Evolutionary conservation across 2,329 filamentous ascomycete species (phyloP).

Genomic region (Aspergillus sclerotialis): DNA sequence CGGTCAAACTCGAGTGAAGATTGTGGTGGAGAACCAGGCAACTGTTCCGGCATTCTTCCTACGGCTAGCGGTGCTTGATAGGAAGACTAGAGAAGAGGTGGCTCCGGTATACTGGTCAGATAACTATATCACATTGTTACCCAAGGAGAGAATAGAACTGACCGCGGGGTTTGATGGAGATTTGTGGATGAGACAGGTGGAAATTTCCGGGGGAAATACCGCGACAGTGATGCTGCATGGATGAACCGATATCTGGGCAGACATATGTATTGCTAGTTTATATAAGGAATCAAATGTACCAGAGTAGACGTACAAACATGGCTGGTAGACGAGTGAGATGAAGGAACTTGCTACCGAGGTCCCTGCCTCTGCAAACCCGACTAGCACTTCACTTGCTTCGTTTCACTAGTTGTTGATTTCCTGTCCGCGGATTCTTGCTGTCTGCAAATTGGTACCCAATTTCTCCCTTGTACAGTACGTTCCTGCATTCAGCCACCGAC

Average conservation of each 20-base stretch:
- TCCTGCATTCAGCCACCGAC: too few relatives aligned
- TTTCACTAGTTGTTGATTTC: too few relatives aligned
- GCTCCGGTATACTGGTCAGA: conserved; percentile 53
- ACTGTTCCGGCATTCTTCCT: conserved; percentile 53
- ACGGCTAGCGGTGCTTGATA: conserved; percentile 44
- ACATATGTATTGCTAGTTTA: background rate
- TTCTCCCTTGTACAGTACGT: too few relatives aligned
- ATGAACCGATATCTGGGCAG: background rate
- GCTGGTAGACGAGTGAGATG: too few relatives aligned
- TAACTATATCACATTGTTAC: conserved; percentile 56
- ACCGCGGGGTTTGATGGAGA: background rate
- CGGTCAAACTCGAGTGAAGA: conserved; percentile 10
- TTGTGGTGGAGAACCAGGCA: conserved; percentile 48
- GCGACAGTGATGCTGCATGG: background rate
- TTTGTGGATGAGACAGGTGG: background rate
- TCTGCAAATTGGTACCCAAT: too few relatives aligned
- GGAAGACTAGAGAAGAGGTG: conserved; percentile 36
- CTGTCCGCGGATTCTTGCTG: too few relatives aligned
- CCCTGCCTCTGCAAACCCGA: too few relatives aligned
- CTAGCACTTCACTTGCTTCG: too few relatives aligned
- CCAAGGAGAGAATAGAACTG: background rate
- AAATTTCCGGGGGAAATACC: background rate
- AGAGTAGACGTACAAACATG: too few relatives aligned
- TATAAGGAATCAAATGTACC: background rate
- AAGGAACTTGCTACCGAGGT: too few relatives aligned